phyloP scores from a whole-genome alignment of 345 rosid species.

The Xanthoceras sorbifolium region DNA sequence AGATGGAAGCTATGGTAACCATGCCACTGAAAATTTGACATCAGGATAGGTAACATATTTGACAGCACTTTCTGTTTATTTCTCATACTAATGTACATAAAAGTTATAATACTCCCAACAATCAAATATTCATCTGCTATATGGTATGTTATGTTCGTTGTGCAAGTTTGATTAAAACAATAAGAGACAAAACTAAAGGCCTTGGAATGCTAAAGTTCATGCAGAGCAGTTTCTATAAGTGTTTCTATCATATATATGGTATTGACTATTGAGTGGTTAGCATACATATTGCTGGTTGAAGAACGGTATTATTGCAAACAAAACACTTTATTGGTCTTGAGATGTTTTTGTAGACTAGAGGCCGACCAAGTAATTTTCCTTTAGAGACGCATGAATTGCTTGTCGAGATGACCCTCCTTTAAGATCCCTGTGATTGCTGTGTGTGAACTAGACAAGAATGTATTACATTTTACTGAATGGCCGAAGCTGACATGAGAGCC shows the following conservation, averaged over 20 bases:
- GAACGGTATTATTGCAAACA: not conserved
- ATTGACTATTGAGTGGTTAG: not conserved
- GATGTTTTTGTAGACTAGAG: too few relatives aligned
- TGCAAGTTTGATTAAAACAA: too few relatives aligned
- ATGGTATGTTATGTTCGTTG: too few relatives aligned
- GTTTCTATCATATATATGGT: too few relatives aligned
- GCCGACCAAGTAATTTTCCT: not conserved
- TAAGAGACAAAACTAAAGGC: too few relatives aligned
- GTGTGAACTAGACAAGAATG: conserved; percentile 35
- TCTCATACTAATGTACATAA: not conserved
- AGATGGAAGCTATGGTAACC: not conserved
- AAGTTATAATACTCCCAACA: not conserved
- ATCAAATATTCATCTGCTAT: not conserved
- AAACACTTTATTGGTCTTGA: not conserved
- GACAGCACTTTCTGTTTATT: not conserved
- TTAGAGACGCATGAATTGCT: not conserved
- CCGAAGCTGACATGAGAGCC: not conserved
- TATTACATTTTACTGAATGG: conserved; percentile 19
- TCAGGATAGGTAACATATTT: not conserved
- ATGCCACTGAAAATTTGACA: not conserved
- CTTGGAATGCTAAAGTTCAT: too few relatives aligned
- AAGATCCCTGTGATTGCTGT: conserved; percentile 19
- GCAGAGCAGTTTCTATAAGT: too few relatives aligned
- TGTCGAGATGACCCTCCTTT: not conserved
- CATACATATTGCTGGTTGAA: not conserved